These are phyloP conservation scores for Baorangia bicolor DNA, from an alignment of 768 basidiomycete species.

Conservation along the genomic window DNA sequence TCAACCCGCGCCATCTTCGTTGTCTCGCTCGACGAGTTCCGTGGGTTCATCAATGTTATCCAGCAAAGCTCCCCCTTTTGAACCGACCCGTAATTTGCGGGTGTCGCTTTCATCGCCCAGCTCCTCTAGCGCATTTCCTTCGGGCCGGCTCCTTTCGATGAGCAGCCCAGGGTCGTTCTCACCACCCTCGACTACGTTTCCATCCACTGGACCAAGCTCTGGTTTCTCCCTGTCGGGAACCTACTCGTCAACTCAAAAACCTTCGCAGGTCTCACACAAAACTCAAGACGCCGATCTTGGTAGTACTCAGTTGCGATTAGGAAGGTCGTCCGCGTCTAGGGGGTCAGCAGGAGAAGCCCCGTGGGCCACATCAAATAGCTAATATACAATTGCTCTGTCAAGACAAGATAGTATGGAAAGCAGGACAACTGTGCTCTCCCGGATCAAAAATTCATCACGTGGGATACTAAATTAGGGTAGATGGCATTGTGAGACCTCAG, in stretches of 20 bases:
- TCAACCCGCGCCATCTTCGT: constrained; percentile 21
- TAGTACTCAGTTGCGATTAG: constrained; percentile 3
- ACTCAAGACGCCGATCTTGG: constrained; percentile 7
- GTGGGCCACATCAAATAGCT: constrained; percentile 14
- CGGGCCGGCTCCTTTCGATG: constrained; percentile 11
- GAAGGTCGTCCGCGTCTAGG: constrained; percentile 13
- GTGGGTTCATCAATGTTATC: constrained; percentile 44
- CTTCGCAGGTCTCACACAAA: constrained; percentile 4
- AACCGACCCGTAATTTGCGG: constrained; percentile 39
- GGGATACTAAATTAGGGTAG: no score
- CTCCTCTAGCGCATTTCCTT: constrained; percentile 14
- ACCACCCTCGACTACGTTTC: constrained; percentile 14
- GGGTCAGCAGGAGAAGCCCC: constrained; percentile 16
- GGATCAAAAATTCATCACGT: not conserved
- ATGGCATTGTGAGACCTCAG: no score
- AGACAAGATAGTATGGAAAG: not conserved
- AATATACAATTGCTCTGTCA: not conserved
- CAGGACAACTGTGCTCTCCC: not conserved
- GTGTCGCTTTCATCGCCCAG: constrained; percentile 22
- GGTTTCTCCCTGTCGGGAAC: constrained; percentile 13
- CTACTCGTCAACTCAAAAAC: constrained; percentile 17
- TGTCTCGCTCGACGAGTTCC: constrained; percentile 31
- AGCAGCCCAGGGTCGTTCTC: constrained; percentile 18
- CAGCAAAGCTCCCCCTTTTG: constrained; percentile 53
- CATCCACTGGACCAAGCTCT: constrained; percentile 9